These are phyloP conservation scores for Rhizophlyctis rosea DNA, from an alignment of 192 early-diverging fungal species.

Conservation along the genomic window DNA sequence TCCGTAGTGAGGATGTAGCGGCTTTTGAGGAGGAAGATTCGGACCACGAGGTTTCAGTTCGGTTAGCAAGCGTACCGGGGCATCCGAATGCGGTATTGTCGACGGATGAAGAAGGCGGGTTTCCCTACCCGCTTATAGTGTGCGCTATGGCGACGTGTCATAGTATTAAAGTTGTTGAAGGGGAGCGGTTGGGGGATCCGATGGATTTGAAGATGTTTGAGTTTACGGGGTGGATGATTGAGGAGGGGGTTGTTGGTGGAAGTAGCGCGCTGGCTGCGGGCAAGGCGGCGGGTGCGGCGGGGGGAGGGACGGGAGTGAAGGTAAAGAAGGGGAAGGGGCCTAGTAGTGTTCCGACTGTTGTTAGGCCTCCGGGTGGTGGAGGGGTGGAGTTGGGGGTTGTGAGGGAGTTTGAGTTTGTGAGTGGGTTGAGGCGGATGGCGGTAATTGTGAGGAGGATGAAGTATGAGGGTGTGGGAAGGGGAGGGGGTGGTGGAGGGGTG, in stretches of 20 bases:
- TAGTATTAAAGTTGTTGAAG: conserved; percentile 81
- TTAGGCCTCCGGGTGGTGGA: conserved; percentile 70
- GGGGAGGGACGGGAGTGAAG: not conserved
- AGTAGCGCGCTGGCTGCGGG: not conserved
- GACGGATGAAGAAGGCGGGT: conserved; percentile 37
- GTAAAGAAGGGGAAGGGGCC: not conserved
- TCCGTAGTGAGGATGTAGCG: no score
- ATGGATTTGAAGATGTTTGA: conserved; percentile 98
- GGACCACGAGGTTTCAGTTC: conserved; percentile 16
- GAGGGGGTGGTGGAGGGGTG: not conserved
- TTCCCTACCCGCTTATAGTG: conserved; percentile 52
- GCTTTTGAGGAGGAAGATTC: not conserved
- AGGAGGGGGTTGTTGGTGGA: conserved; percentile 63
- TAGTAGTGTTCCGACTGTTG: conserved; percentile 55
- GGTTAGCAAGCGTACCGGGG: conserved; percentile 19
- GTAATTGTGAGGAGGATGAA: conserved; percentile 68
- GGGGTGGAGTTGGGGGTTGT: conserved; percentile 51
- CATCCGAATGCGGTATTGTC: conserved; percentile 39
- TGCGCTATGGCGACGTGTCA: conserved; percentile 65
- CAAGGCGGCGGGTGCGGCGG: not conserved
- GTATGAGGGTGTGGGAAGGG: conserved; percentile 13
- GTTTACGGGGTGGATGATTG: conserved; percentile 88
- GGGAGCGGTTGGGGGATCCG: conserved; percentile 90
- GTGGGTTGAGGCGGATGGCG: conserved; percentile 83
- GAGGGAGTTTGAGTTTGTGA: conserved; percentile 87